These are phyloP conservation scores for Dactylellina parvicollis DNA, from an alignment of 2,329 filamentous ascomycete species.

Conservation along the genomic window DNA sequence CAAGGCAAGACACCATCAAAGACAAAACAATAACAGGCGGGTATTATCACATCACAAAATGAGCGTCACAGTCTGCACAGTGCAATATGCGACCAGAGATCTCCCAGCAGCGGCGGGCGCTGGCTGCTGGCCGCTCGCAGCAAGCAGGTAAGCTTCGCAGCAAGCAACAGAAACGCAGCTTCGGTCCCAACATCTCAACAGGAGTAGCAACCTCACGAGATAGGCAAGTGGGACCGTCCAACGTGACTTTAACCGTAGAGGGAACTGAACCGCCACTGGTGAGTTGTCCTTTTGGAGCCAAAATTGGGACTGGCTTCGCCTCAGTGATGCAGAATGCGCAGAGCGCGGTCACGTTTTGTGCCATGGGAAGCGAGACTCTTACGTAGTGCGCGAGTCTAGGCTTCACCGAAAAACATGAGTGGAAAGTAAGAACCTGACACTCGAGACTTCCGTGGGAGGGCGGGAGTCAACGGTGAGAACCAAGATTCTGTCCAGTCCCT, in stretches of 20 bases:
- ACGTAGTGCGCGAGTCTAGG: slow-evolving; percentile 20
- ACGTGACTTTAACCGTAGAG: slow-evolving; percentile 51
- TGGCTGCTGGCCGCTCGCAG: too few relatives aligned
- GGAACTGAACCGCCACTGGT: slow-evolving; percentile 44
- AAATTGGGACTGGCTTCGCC: slow-evolving; percentile 49
- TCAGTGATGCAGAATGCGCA: slow-evolving; percentile 30
- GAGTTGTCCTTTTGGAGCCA: slow-evolving; percentile 45
- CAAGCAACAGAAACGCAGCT: slow-evolving; percentile 15
- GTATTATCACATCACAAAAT: slow-evolving; percentile 17
- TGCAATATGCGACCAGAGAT: neutral
- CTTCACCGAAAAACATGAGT: slow-evolving; percentile 10
- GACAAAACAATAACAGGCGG: slow-evolving; percentile 52
- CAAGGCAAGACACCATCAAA: slow-evolving; percentile 52
- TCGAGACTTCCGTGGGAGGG: neutral
- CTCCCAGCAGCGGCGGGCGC: neutral
- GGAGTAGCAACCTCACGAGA: slow-evolving; percentile 19
- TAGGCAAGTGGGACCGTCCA: slow-evolving; percentile 49
- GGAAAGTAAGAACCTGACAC: neutral
- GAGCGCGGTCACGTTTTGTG: slow-evolving; percentile 40
- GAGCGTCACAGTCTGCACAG: slow-evolving; percentile 6
- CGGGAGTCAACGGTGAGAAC: slow-evolving; percentile 45
- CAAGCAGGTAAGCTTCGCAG: slow-evolving; percentile 8
- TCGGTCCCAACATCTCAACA: neutral
- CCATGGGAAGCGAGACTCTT: slow-evolving; percentile 26
- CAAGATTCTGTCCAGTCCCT: slow-evolving; percentile 27